Evolutionary conservation across 345 rosid genomes (phyloP), one percentile per base, ranked within the genome.

Genomic region (Citrus trifoliata): DNA sequence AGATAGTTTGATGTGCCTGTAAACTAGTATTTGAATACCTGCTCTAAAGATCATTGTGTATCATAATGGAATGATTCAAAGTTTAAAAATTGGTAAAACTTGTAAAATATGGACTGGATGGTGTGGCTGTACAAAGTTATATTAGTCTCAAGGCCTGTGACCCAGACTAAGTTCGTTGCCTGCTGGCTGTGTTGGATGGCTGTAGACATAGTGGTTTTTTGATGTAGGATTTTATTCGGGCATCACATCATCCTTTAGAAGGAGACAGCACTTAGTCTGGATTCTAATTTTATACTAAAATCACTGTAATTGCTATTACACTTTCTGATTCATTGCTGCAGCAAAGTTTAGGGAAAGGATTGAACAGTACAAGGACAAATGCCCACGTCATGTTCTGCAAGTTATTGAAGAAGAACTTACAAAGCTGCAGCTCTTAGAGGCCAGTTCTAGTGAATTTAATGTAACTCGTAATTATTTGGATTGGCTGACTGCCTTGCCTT

Each of bases 391-490:
- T 78, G 90, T 97, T 63, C 80, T 93, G 86, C 98, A 94, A 92
- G 98, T 94, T 73, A 94, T 94, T 72, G 98, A 96, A 84, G 99
- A 97, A 85, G 99, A 97, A 88, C 94, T 97, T 73, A 93, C 98
- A 66, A 97, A 97, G 80, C 85, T 97, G 87, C 98, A 94, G 90
- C 92, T 97, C 73, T 87, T 97, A 85, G 99, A 97, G 85, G 97
- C 99, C 76, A 97, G 99, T 85, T 97, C 99, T 33, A 97, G 99
- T 88, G 99, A 97, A 88, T 97, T 97, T 88, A 97, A 94, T 83
- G 99, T 97, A 72, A 97, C 99, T 82, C 97, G 99, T 77, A 97
- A 93, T 84, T 97, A 97, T 87, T 88, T 97, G 82, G 99, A 97
- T 89, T 97, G 99, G 99, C 83, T 94, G 87, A 97, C 99, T 55